Evolutionary conservation across 2,329 filamentous ascomycete species (phyloP), one percentile per base, ranked within the genome.

Genomic region (Aspergillus aculeatinus): DNA sequence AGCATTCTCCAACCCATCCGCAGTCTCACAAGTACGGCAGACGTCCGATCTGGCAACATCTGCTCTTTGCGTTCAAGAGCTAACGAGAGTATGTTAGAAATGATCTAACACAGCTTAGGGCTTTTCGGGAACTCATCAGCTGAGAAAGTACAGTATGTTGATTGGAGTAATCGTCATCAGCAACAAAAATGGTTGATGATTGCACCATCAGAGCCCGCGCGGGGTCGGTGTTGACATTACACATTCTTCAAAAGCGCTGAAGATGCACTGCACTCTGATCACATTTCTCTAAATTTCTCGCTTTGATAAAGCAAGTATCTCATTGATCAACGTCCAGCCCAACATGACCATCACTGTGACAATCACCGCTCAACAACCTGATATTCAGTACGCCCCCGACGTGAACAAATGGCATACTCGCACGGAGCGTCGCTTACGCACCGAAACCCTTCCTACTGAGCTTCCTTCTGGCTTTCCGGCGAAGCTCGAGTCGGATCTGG

Each of bases 391-490:
- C 58, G 60, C 61, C 12, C 71, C 68, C 0, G 65, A 74, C 21
- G 61, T 66, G 44, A 61, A 64, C 16, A 73, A 73, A 47, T 73
- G 67, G 50, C 48, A 61, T 7, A 67, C 68, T 2, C 66, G 69
- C 48, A 60, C 57, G 0, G 49, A 63, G 55, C 61, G 58, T 25
- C 69, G 72, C 9, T 55, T 68, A 11, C 57, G 63, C 10, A 63
- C 62, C 1, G 69, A 71, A 33, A 25, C 55, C 3, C 60, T 74
- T 1, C 19, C 56, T 0, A 61, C 51, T 4, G 57, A 62, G 2
- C 66, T 82, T 0, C 80, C 80, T 0, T 55, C 65, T 1, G 78
- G 76, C 0, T 82, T 81, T 61, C 80, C 80, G 0, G 25, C 64
- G 23, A 60, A 77, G 44, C 63, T 82, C 0, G 62, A 70, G 2